These are phyloP conservation scores for Rhizopus delemar DNA, from an alignment of 371 early-diverging fungal species.

Conservation along the genomic window DNA sequence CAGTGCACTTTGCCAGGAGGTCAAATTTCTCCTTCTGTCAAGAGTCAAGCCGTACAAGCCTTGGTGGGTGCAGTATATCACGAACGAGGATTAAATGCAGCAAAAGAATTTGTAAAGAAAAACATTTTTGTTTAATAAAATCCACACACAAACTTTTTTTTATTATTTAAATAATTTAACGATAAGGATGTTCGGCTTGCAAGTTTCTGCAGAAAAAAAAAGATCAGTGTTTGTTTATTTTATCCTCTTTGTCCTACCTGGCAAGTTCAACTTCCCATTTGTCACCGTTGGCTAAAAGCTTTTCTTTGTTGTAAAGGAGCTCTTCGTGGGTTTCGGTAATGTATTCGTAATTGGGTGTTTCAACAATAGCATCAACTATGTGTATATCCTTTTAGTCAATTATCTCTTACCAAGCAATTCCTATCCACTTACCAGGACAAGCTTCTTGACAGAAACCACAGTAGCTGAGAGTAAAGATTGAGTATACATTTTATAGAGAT, in stretches of 20 bases:
- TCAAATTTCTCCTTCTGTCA: slow-evolving; percentile 14
- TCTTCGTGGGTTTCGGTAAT: slow-evolving; percentile 97
- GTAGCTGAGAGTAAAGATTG: slow-evolving; percentile 57
- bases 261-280: slow-evolving; percentile 95
- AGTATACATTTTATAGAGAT: slow-evolving; percentile 59
- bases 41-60: slow-evolving; percentile 22
- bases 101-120: slow-evolving; percentile 29
- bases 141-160: slow-evolving; percentile 1
- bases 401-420: neutral
- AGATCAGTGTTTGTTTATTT: neutral
- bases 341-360: slow-evolving; percentile 96
- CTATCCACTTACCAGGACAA: slow-evolving; percentile 46
- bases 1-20: slow-evolving; percentile 30
- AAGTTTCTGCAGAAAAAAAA: slow-evolving; percentile 41
- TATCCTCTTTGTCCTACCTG: slow-evolving; percentile 37
- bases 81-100: slow-evolving; percentile 29
- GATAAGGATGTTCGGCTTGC: slow-evolving; percentile 67
- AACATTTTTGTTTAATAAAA: slow-evolving; percentile 6
- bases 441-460: slow-evolving; percentile 96
- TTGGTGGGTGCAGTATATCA: slow-evolving; percentile 31
- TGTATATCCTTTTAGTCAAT: neutral
- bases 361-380: slow-evolving; percentile 96
- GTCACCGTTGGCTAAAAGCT: slow-evolving; percentile 96
- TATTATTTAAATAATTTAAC: slow-evolving; percentile 40
- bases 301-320: slow-evolving; percentile 96